These are phyloP conservation scores for Irpex sp. DNA, from an alignment of 1,284 basidiomycete genomes.

Conservation along the genomic window DNA sequence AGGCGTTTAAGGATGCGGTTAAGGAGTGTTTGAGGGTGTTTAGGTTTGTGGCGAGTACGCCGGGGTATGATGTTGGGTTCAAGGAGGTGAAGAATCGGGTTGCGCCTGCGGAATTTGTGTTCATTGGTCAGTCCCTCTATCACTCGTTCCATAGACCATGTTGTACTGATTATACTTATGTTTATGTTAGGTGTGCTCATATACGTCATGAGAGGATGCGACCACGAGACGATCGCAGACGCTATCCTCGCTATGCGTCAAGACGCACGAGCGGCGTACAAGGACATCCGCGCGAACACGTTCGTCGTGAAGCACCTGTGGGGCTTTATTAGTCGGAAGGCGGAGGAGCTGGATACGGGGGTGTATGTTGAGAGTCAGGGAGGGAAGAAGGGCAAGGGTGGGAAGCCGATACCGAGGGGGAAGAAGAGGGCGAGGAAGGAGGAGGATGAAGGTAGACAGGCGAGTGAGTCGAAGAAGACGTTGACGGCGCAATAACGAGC, in stretches of 20 bases:
- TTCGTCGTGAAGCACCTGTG: conserved; percentile 52
- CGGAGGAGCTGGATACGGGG: background rate
- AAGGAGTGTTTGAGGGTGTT: conserved; percentile 48
- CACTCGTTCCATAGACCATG: background rate
- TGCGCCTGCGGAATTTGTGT: conserved; percentile 73
- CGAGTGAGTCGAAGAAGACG: background rate
- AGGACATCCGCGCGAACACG: conserved; percentile 59
- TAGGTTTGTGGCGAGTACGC: conserved; percentile 44
- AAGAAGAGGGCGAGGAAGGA: background rate
- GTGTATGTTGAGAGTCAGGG: background rate
- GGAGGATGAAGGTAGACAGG: background rate
- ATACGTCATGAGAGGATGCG: conserved; percentile 41
- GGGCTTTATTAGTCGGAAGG: conserved; percentile 37
- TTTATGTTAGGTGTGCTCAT: conserved; percentile 49
- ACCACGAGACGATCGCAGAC: conserved; percentile 41
- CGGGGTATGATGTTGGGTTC: conserved; percentile 40
- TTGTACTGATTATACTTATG: too few species aligned
- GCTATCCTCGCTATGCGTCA: conserved; percentile 52
- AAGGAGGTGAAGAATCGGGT: conserved; percentile 50
- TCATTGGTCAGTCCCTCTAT: conserved; percentile 49
- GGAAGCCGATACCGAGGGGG: background rate
- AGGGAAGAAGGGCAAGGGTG: background rate
- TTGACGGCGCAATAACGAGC: background rate
- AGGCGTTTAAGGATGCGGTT: conserved; percentile 45
- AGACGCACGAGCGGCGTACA: conserved; percentile 46